Evolutionary conservation across 441 rosid genomes (phyloP).

Genomic region (Pelargonium australe): DNA sequence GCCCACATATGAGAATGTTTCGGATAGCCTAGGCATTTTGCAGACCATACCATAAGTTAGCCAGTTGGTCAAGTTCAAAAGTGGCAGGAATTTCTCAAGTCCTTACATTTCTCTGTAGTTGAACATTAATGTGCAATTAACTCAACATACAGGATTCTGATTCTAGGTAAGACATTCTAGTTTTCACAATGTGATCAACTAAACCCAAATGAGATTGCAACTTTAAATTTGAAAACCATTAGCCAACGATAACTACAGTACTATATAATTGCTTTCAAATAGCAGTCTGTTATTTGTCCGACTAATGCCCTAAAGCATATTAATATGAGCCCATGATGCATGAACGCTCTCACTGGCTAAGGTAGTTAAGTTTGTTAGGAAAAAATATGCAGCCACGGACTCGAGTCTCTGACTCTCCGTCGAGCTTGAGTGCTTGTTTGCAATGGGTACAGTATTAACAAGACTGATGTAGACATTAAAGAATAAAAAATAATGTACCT

Average conservation of each 20-base stretch:
- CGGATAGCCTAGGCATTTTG: not conserved
- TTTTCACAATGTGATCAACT: not conserved
- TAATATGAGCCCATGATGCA: not conserved
- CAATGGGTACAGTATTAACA: not conserved
- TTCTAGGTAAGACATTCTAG: not conserved
- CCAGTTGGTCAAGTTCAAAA: not conserved
- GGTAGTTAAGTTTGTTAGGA: not conserved
- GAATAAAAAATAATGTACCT: conserved; percentile 32
- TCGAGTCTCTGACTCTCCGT: not conserved
- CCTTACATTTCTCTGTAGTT: not conserved
- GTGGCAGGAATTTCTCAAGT: not conserved
- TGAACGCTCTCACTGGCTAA: not conserved
- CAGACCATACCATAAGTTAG: not conserved
- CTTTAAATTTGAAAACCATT: too few species aligned
- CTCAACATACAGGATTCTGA: not conserved
- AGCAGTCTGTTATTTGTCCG: not conserved
- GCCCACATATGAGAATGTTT: not conserved
- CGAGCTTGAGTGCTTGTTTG: not conserved
- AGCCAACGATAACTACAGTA: not conserved
- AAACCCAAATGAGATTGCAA: not conserved
- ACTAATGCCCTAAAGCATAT: not conserved
- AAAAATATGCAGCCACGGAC: not conserved
- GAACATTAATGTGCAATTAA: not conserved
- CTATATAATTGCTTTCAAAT: too few species aligned
- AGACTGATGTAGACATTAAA: not conserved